These are phyloP conservation scores for Malus domestica DNA, from an alignment of 306 rosid genomes.

Conservation along the genomic window ASM211411v1 NC_041794.1:3739501-3740000, in stretches of 20 bases:
- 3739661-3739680: constrained; percentile 53
- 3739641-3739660: constrained; percentile 57
- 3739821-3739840: not conserved
- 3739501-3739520: not conserved
- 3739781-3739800: constrained; percentile 35
- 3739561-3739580: constrained; percentile 42
- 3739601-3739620: constrained; percentile 3
- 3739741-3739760: constrained; percentile 65
- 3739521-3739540: not conserved
- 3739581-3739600: constrained; percentile 31
- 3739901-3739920: no score
- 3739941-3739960: no score
- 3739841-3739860: no score
- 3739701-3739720: constrained; percentile 50
- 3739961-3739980: no score
- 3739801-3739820: constrained; percentile 47
- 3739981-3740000: constrained; percentile 56
- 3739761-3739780: constrained; percentile 61
- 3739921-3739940: no score
- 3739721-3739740: constrained; percentile 84
- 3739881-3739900: no score
- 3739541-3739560: constrained; percentile 51
- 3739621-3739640: constrained; percentile 28
- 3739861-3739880: no score
- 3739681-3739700: constrained; percentile 58